Conservation (phyloP, 345 rosid genomes). For the Zanthoxylum bungeanum region DNA sequence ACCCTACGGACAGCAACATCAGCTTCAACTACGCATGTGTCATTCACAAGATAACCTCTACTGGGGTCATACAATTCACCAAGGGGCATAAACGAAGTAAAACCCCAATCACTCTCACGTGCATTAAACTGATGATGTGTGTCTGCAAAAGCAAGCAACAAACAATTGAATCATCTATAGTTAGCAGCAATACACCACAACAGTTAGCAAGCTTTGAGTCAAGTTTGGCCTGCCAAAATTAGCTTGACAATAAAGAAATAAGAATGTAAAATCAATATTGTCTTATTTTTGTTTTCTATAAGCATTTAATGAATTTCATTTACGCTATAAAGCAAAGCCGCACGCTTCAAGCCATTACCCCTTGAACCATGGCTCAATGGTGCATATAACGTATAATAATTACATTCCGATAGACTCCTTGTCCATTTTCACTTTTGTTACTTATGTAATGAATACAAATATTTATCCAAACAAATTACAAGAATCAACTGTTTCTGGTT, state of each 20-base stretch:
- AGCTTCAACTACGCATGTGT: constrained; percentile 74
- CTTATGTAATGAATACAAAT: neutral
- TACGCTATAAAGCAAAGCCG: too few species aligned
- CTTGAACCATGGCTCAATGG: neutral
- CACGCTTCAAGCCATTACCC: neutral
- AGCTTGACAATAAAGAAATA: neutral
- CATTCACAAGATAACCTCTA: constrained; percentile 82
- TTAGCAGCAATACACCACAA: neutral
- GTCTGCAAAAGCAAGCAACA: constrained; percentile 58
- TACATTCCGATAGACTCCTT: neutral
- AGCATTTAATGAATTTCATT: neutral
- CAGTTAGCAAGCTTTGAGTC: neutral
- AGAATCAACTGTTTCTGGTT: neutral
- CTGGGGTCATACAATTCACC: constrained; percentile 85
- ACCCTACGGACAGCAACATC: constrained; percentile 81
- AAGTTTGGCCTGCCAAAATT: neutral
- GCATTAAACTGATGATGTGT: constrained; percentile 92
- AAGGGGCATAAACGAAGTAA: constrained; percentile 90
- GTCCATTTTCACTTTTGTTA: neutral
- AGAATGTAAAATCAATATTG: neutral
- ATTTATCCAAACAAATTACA: neutral
- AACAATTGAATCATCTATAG: neutral
- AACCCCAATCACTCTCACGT: constrained; percentile 96
- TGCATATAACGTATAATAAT: too few species aligned
- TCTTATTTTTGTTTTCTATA: neutral